Base-by-base conservation (phyloP, 2,329 filamentous ascomycete species). In the Exserohilum rostratum region DNA sequence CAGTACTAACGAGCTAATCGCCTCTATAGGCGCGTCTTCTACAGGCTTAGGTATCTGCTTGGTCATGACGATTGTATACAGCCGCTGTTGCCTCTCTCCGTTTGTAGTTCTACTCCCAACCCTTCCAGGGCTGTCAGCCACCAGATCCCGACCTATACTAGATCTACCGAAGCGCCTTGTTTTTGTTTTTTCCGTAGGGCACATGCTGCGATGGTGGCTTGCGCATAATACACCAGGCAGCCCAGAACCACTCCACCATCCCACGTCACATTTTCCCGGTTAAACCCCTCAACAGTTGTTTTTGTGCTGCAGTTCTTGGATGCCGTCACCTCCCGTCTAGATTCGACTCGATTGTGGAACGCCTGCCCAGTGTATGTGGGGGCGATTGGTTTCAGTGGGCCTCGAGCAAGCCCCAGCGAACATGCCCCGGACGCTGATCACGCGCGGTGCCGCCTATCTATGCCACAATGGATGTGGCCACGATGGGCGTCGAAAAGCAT, bases 331-430 rank as follows among this genome's bases (percentile, higher is more conserved):
- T 37, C 17, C 15, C 20, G 12, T 37, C 34, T 17, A 6, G 15
- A 33, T 35, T 20, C 49, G 38, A 40, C 35, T 20, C 25, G 18
- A 31, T 11, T 33, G 10, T 20, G 30, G 37, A 49, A 50, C 48
- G 55, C 56, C 53, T 63, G 55, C 44, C 46, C 13, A 30, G 15
- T 39, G 22, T 20, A 22, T 38, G 40, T 18, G 18, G 25, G 44
- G 37, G 40, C 53, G 34, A 63, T 63, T 61, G 61, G 57, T 50
- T 39, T 46, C 25, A 45, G 35, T 20, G 18, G 7, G 34, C 25
- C 20, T 29, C n/a, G 25, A 40, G 38, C 25, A 18, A 37, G 39
- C 49, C 50, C 43, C 46, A 47, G 40, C 27, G 44, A 30, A 46
- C 11, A n/a, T 42, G 38, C 50, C 48, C 47, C 47, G 22, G 37